Evolutionary conservation across 2,329 filamentous ascomycete genomes (phyloP).

Genomic region (Exophiala calicioides): DNA sequence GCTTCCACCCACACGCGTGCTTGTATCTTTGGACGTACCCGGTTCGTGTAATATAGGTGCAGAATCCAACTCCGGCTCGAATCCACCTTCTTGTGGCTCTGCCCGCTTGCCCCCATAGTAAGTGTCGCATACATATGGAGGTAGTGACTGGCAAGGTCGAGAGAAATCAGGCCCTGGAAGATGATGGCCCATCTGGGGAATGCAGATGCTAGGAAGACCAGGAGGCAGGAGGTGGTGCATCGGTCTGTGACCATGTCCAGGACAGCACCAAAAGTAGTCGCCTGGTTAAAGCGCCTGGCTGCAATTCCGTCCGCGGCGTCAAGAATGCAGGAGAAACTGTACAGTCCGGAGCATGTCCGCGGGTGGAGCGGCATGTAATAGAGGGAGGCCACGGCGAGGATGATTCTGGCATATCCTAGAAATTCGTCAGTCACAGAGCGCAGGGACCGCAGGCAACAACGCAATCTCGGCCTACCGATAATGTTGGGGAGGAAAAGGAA

Average conservation of each 20-base stretch:
- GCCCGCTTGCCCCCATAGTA: slow-evolving; percentile 75
- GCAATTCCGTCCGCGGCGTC: slow-evolving; percentile 94
- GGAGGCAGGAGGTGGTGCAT: slow-evolving; percentile 90
- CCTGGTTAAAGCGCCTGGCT: slow-evolving; percentile 84
- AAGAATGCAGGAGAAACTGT: slow-evolving; percentile 90
- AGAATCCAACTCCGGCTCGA: slow-evolving; percentile 83
- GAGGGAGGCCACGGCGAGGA: slow-evolving; percentile 83
- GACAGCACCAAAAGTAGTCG: slow-evolving; percentile 92
- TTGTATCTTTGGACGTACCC: slow-evolving; percentile 60
- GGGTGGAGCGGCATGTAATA: slow-evolving; percentile 97
- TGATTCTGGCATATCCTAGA: slow-evolving; percentile 72
- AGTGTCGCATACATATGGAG: slow-evolving; percentile 99
- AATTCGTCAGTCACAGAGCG: neutral
- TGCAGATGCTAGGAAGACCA: slow-evolving; percentile 91
- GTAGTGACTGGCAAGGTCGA: slow-evolving; percentile 95
- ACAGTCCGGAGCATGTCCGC: slow-evolving; percentile 54
- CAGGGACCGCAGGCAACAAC: neutral
- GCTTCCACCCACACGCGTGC: neutral
- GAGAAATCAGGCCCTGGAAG: slow-evolving; percentile 88
- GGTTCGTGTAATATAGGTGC: slow-evolving; percentile 96
- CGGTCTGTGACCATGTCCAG: slow-evolving; percentile 99
- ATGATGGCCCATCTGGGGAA: slow-evolving; percentile 92
- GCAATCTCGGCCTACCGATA: slow-evolving; percentile 61
- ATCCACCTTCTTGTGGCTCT: slow-evolving; percentile 92
- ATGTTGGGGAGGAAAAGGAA: slow-evolving; percentile 81